Base-by-base conservation (phyloP, 768 basidiomycete genomes). In the Hericium rajendrae region DNA sequence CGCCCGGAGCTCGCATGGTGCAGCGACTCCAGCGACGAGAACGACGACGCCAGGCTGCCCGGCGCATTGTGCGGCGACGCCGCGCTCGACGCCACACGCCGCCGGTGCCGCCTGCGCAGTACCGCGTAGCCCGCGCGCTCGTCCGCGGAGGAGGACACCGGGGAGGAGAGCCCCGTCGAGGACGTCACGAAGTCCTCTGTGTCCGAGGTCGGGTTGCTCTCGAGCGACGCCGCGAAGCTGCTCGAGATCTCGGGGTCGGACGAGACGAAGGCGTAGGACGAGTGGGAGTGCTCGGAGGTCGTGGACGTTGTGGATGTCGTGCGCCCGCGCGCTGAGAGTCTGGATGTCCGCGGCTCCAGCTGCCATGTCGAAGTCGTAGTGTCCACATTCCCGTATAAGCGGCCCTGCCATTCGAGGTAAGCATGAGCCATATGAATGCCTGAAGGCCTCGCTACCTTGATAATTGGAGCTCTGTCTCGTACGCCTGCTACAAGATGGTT, bases 181-280 rank as follows among this genome's bases (percentile, higher is more conserved):
- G 80, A 65, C 1, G 69, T 66, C 11, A 73, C 73, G 41, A 73
- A 67, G 59, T 90, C 88, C 56, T 91, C 89, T 13, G 76, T 74
- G 58, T 91, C 89, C 22, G 89, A 90, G 11, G 78, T 77, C 26
- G 82, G 83, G 13, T 75, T 83, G 61, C 85, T 86, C 66, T 88
- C 89, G 3, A 91, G 76, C 28, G 88, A 91, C 6, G 86, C 88
- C 1, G 87, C 86, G 62, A 91, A 90, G 67, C 85, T 88, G 70
- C 87, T 90, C 4, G 88, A 88, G 53, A 91, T 85, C 62, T 91
- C 89, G 2, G 82, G 83, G 63, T 91, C 89, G 22, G 43, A 46
- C n/a, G 89, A 90, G 9, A 91, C 76, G 56, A 89, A 77, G 4
- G 89, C 88, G 63, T 83, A 91, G 0, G 89, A 91, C 18, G 89